Conservation (phyloP, 352 stramenopile genomes). For the Globisporangium ultimum region DNA sequence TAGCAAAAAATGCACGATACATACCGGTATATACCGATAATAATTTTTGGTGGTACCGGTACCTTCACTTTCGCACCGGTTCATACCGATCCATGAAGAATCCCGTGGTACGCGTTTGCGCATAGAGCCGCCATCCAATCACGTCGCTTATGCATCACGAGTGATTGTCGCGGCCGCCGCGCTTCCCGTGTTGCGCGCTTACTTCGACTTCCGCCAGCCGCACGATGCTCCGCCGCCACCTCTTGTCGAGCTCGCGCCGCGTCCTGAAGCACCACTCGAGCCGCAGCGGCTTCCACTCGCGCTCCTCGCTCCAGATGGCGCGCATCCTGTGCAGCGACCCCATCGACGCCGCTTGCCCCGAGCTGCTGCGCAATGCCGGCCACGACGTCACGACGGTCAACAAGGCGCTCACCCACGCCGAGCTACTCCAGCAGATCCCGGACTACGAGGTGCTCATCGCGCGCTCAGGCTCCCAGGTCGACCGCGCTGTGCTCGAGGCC, state of each 20-base stretch:
- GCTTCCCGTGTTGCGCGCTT: not conserved
- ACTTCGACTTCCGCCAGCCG: conserved; percentile 9
- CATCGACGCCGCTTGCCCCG: conserved; percentile 77
- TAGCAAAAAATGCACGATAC: not conserved
- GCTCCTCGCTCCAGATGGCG: conserved; percentile 49
- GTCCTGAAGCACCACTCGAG: conserved; percentile 23
- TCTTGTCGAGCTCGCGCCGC: conserved; percentile 30
- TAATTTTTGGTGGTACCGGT: not conserved
- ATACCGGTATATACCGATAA: not conserved
- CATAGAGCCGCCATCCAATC: not conserved
- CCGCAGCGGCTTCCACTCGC: conserved; percentile 31
- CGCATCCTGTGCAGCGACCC: conserved; percentile 88
- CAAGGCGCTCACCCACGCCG: conserved; percentile 39
- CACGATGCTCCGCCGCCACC: conserved; percentile 48
- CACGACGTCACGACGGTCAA: conserved; percentile 75
- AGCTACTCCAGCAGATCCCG: conserved; percentile 68
- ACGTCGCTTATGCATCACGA: not conserved
- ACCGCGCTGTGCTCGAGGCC: conserved; percentile 65
- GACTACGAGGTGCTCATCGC: conserved; percentile 91
- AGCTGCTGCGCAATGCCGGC: conserved; percentile 75
- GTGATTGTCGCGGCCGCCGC: not conserved
- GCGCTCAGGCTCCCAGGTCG: conserved; percentile 76
- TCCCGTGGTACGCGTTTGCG: not conserved
- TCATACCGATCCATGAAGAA: not conserved
- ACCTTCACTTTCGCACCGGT: not conserved